Conservation (phyloP, 371 early-diverging fungal genomes). For the Capniomyces stellatus region DNA sequence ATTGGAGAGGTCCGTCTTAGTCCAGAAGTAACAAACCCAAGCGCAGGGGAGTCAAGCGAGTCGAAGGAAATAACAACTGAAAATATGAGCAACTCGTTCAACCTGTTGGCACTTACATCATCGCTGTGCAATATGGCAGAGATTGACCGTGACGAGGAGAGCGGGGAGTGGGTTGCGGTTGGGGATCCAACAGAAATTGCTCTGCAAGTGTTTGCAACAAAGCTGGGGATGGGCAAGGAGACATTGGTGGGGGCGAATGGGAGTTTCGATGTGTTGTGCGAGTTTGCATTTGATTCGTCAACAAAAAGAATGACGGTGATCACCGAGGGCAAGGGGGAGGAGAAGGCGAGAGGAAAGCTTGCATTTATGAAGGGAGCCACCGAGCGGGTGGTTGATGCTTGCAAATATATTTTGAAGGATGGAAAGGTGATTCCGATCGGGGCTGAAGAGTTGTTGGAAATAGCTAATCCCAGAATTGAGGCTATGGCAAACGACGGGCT, state of each 20-base stretch:
- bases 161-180: conserved; percentile 44
- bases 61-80: conserved; percentile 4
- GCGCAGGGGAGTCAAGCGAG: not conserved
- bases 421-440: conserved; percentile 28
- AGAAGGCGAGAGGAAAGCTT: conserved; percentile 17
- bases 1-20: conserved; percentile 34
- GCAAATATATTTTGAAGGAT: conserved; percentile 27
- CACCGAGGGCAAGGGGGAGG: conserved; percentile 34
- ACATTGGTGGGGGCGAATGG: conserved; percentile 24
- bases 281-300: conserved; percentile 64
- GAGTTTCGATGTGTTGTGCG: conserved; percentile 47
- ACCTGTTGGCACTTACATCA: conserved; percentile 27
- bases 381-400: conserved; percentile 45
- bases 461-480: conserved; percentile 37
- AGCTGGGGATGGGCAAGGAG: conserved; percentile 44
- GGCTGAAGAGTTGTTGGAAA: conserved; percentile 27
- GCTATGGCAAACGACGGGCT: conserved; percentile 46
- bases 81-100: conserved; percentile 22
- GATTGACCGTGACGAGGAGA: conserved; percentile 34
- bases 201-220: conserved; percentile 55
- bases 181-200: conserved; percentile 77
- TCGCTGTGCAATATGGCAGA: conserved; percentile 60
- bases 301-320: conserved; percentile 89
- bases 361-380: conserved; percentile 48
- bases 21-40: conserved; percentile 5